Percentiles rank a stretch among this genome's conserved stretches.
Conservation (phyloP, 2,329 filamentous ascomycete genomes). For the Chaetomiaceae sp. region DNA sequence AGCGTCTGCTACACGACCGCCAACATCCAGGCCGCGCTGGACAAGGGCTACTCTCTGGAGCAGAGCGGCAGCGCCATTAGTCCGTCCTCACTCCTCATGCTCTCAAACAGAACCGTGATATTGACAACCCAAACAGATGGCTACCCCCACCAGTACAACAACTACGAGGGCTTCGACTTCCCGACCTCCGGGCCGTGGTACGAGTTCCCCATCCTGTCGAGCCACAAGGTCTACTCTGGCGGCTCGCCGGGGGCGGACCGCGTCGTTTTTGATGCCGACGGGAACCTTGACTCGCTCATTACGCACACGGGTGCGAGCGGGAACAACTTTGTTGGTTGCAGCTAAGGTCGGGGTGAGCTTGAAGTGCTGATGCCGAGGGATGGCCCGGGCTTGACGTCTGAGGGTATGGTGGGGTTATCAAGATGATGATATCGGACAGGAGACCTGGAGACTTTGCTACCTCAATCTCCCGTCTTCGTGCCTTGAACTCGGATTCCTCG, state of each 20-base stretch:
- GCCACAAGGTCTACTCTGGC: slow-evolving; percentile 35
- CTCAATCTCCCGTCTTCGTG: too few relatives aligned
- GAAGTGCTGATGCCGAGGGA: background rate
- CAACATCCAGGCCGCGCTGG: slow-evolving; percentile 33
- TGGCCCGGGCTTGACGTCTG: background rate
- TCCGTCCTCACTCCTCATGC: slow-evolving; percentile 10
- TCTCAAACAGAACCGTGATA: background rate
- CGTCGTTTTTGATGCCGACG: slow-evolving; percentile 55
- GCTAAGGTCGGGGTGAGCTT: background rate
- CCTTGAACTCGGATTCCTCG: too few relatives aligned
- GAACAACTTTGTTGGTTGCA: slow-evolving; percentile 59
- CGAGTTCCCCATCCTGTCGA: slow-evolving; percentile 41
- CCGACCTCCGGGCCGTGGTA: slow-evolving; percentile 38
- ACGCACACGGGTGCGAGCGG: slow-evolving; percentile 63
- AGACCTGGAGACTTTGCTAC: too few relatives aligned
- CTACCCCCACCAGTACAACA: slow-evolving; percentile 43
- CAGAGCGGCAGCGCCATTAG: slow-evolving; percentile 27
- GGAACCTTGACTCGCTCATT: slow-evolving; percentile 53
- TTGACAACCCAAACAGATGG: slow-evolving; percentile 23
- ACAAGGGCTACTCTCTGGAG: slow-evolving; percentile 33
- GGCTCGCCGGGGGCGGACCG: slow-evolving; percentile 60
- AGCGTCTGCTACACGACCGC: slow-evolving; percentile 34
- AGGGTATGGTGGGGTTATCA: too few relatives aligned
- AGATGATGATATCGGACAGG: too few relatives aligned
- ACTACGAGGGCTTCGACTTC: slow-evolving; percentile 42